phyloP scores from a whole-genome alignment of 164 flowering plant genomes.

The Santalum album region DNA sequence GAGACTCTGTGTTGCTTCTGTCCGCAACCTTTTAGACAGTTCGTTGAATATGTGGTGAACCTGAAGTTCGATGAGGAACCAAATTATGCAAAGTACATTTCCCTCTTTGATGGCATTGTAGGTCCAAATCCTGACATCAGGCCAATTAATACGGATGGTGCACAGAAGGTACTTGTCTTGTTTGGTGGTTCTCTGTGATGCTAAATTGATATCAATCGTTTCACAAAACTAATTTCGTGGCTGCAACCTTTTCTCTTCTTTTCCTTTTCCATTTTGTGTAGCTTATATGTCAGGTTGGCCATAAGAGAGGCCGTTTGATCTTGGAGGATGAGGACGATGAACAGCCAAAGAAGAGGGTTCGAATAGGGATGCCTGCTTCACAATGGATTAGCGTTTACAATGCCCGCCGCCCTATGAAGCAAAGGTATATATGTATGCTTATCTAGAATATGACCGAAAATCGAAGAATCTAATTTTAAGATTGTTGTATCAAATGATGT shows the following conservation, averaged over 20 bases:
- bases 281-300: slow-evolving; percentile 47
- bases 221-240: neutral
- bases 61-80: slow-evolving; percentile 69
- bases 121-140: slow-evolving; percentile 46
- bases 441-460: no score
- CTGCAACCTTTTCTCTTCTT: no score
- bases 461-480: no score
- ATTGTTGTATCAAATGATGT: no score
- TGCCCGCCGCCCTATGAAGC: slow-evolving; percentile 63
- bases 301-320: slow-evolving; percentile 45
- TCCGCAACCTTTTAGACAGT: slow-evolving; percentile 46
- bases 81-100: slow-evolving; percentile 47
- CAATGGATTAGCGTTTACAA: slow-evolving; percentile 65
- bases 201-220: neutral
- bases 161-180: slow-evolving; percentile 40
- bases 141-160: slow-evolving; percentile 64
- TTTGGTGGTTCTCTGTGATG: neutral
- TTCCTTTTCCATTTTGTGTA: no score
- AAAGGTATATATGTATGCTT: slow-evolving; percentile 43
- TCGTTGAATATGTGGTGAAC: slow-evolving; percentile 52
- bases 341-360: slow-evolving; percentile 52
- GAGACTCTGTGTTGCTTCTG: slow-evolving; percentile 47
- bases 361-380: slow-evolving; percentile 57
- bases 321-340: slow-evolving; percentile 51
- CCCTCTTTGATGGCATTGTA: slow-evolving; percentile 51